Base-by-base conservation (phyloP, 306 rosid species). In the Medicago lupulina region DNA sequence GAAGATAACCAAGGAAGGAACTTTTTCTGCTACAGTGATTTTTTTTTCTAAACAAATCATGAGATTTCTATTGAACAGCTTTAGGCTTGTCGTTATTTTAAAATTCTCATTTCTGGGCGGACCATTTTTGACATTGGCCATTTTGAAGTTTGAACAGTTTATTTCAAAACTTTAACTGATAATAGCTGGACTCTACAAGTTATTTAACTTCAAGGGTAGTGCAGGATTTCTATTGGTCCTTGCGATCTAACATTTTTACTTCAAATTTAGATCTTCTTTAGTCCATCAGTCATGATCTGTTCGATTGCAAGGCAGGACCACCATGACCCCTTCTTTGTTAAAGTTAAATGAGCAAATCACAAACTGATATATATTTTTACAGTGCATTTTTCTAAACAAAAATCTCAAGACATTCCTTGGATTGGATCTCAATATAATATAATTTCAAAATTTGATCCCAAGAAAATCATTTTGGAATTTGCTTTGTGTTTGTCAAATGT, bases 1-100 rank as follows among this genome's bases (percentile, higher is more conserved):
- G n/a, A 66, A 70, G 34, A 78, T 31, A 79, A 66, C 28, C 38
- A 18, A 31, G 13, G 50, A 65, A 73, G 63, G 25, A 64, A 68
- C 34, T 55, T 41, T 57, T 43, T 46, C 51, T 46, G 51, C 51
- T 46, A 46, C 51, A 13, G n/a, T 12, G 51, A 12, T 46, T 46
- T 46, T 1, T 46, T 46, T 16, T 46, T n/a, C n/a, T n/a, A n/a
- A 13, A 13, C 12, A 5, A 46, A 71, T 25, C 72, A 40, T 53
- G 10, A 54, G 21, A 59, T 12, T 59, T 25, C 40, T 36, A 46
- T 13, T 44, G 5, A 11, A 15, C n/a, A 46, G 12, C 51, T 46
- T 12, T 46, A 46, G 51, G 51, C 51, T 46, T 12, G 13, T 46
- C n/a, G 6, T 2, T 46, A 46, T 15, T 46, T 12, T 13, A 12